A percentile compares a stretch with the other conserved stretches of the same genome.
phyloP scores from a whole-genome alignment of 2,329 filamentous ascomycete genomes.

The Endocalyx cinctus region DNA sequence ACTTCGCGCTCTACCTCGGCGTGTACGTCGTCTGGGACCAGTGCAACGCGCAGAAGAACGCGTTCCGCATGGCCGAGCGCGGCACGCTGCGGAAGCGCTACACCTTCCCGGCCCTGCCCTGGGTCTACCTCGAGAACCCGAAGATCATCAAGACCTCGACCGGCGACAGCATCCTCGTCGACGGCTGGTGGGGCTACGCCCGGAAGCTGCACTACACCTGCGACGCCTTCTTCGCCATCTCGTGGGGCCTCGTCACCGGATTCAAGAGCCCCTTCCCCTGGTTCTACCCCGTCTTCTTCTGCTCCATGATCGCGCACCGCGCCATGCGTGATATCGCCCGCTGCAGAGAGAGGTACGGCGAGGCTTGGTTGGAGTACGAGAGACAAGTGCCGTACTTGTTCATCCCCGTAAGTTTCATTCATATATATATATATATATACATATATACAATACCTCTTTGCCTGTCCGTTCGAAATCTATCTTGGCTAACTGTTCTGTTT shows the following conservation, averaged over 20 bases:
- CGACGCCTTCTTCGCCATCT: slow-evolving; percentile 44
- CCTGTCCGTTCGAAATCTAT: too few relatives aligned
- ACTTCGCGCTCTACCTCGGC: slow-evolving; percentile 71
- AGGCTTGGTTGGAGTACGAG: slow-evolving; percentile 79
- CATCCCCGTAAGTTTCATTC: slow-evolving; percentile 49
- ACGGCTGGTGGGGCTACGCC: slow-evolving; percentile 78
- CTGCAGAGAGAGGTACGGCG: slow-evolving; percentile 74
- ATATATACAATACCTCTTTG: too few relatives aligned
- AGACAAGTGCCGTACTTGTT: slow-evolving; percentile 76
- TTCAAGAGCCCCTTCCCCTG: slow-evolving; percentile 73
- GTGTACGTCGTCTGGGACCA: slow-evolving; percentile 93
- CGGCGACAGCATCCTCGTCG: slow-evolving; percentile 73
- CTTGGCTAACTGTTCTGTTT: too few relatives aligned
- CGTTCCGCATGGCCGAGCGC: slow-evolving; percentile 76
- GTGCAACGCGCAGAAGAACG: slow-evolving; percentile 89
- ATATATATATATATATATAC: too few relatives aligned
- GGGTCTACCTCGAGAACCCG: slow-evolving; percentile 77
- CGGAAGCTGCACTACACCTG: slow-evolving; percentile 57
- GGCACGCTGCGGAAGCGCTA: slow-evolving; percentile 67
- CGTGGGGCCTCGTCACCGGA: slow-evolving; percentile 48
- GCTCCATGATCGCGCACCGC: slow-evolving; percentile 74
- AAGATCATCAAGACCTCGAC: slow-evolving; percentile 68
- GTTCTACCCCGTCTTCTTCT: slow-evolving; percentile 85
- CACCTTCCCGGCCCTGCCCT: slow-evolving; percentile 87
- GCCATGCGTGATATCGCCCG: slow-evolving; percentile 70